A percentile compares a stretch with the other conserved stretches of the same genome.
Evolutionary conservation across 768 basidiomycete genomes (phyloP).

Genomic region (Trametes gibbosa): DNA sequence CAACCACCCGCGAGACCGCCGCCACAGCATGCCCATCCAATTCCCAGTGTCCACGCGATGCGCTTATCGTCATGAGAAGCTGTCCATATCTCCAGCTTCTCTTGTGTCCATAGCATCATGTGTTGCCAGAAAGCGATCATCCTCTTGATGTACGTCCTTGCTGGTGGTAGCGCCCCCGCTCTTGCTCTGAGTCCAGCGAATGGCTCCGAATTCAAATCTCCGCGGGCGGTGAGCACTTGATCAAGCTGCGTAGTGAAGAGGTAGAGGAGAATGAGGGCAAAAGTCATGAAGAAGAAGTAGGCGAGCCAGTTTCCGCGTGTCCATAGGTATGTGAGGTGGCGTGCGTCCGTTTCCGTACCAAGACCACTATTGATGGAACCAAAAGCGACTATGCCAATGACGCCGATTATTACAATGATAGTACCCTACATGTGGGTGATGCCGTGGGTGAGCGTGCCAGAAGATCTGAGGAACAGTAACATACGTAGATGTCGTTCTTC

Average conservation of each 20-base stretch:
- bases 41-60: constrained; percentile 87
- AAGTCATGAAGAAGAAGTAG: constrained; percentile 80
- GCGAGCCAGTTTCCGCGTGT: constrained; percentile 84
- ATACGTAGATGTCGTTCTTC: constrained; percentile 75
- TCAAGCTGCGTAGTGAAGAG: constrained; percentile 73
- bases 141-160: constrained; percentile 31
- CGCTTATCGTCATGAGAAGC: constrained; percentile 79
- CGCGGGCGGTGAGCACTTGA: constrained; percentile 63
- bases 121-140: constrained; percentile 42
- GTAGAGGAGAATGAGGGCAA: constrained; percentile 63
- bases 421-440: constrained; percentile 57
- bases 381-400: constrained; percentile 85
- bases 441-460: neutral
- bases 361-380: constrained; percentile 83
- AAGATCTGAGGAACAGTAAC: constrained; percentile 22
- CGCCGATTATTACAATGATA: constrained; percentile 76
- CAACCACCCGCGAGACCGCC: constrained; percentile 88
- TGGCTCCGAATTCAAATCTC: constrained; percentile 64
- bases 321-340: constrained; percentile 82
- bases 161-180: constrained; percentile 13
- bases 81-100: constrained; percentile 71
- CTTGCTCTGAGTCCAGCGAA: constrained; percentile 41
- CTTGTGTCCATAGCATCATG: constrained; percentile 52
- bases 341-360: constrained; percentile 66
- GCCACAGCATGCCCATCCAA: constrained; percentile 92